A percentile compares a stretch with the other conserved stretches of the same genome.
Evolutionary conservation across 176 grass and related monocot genomes (phyloP).

Genomic region (Chloris gayana): DNA sequence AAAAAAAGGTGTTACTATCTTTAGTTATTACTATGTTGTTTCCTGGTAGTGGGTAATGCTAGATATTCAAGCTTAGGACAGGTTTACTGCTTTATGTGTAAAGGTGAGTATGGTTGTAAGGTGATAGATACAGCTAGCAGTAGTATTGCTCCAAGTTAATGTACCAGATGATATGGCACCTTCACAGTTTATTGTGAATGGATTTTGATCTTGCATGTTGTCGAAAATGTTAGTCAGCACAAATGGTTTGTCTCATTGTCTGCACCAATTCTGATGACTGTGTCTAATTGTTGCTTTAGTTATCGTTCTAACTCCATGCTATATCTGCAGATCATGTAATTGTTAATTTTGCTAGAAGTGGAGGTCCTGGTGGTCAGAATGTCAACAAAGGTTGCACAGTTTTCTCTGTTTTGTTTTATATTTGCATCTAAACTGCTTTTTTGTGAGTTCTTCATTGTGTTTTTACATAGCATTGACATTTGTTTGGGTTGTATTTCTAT

Average conservation of each 20-base stretch:
- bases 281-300: constrained; percentile 1
- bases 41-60: constrained; percentile 4
- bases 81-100: neutral
- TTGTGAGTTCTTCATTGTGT: constrained; percentile 11
- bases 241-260: neutral
- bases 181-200: neutral
- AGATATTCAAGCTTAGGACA: constrained; percentile 17
- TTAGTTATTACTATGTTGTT: neutral
- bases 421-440: neutral
- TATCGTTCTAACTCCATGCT: constrained; percentile 29
- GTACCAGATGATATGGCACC: neutral
- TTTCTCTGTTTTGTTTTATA: neutral
- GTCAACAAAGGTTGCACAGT: constrained; percentile 81
- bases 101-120: constrained; percentile 6
- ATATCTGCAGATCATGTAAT: constrained; percentile 71
- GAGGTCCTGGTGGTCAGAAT: constrained; percentile 95
- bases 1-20: neutral
- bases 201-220: constrained; percentile 19
- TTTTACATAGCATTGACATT: neutral
- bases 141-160: neutral
- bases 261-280: neutral
- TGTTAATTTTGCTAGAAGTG: constrained; percentile 97
- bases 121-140: neutral
- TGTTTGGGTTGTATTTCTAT: neutral
- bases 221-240: constrained; percentile 10